phyloP scores from a whole-genome alignment of 148 eudicot genomes.

The Polygonum maritimum region DNA sequence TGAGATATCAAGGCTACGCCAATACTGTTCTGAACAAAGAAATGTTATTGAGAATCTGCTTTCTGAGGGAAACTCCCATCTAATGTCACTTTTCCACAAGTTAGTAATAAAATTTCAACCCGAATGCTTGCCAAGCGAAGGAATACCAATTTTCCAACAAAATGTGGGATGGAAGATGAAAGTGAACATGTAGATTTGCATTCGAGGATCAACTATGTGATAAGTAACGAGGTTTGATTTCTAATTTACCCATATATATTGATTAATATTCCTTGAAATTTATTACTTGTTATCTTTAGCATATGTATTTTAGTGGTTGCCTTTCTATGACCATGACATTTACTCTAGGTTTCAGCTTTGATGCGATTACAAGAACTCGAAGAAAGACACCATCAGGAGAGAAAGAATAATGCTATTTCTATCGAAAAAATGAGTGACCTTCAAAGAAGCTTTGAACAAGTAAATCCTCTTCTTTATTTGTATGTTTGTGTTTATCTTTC shows the following conservation, averaged over 20 bases:
- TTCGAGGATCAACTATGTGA: background rate
- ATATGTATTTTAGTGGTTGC: background rate
- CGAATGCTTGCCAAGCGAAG: background rate
- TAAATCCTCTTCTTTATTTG: background rate
- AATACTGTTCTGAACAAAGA: conserved; percentile 48
- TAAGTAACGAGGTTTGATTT: background rate
- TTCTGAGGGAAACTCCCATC: conserved; percentile 42
- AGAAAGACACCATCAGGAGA: background rate
- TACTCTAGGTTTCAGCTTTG: background rate
- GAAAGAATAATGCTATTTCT: background rate
- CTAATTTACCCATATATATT: background rate
- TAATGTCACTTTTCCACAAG: conserved; percentile 30
- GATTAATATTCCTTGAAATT: background rate
- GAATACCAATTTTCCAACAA: background rate
- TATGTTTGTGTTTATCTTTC: background rate
- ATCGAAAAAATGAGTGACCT: background rate
- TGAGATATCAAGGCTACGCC: conserved; percentile 45
- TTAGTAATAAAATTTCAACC: conserved; percentile 37
- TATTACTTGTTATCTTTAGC: background rate
- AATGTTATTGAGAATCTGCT: conserved; percentile 39
- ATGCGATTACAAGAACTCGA: background rate
- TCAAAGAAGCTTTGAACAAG: conserved; percentile 2
- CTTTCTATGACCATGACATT: background rate
- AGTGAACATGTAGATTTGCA: background rate
- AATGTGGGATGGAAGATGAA: background rate